phyloP scores from a whole-genome alignment of 2,329 filamentous ascomycete species.

The Epichloe bromicola region DNA sequence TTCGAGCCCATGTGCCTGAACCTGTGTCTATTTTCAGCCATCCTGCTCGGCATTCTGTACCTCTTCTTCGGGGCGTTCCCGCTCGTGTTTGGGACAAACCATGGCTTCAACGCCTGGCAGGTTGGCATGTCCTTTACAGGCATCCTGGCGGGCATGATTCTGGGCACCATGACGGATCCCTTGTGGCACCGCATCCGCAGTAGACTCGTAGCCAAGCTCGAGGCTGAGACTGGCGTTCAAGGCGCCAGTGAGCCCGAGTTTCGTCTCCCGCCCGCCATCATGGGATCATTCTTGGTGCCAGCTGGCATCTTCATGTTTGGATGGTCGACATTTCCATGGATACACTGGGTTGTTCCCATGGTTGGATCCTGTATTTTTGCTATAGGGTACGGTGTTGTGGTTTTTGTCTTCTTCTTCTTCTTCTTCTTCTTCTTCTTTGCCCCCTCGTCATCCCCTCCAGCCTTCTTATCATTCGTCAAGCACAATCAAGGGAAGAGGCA shows the following conservation, averaged over 20 bases:
- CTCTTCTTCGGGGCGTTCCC: conserved; percentile 85
- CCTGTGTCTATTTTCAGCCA: conserved; percentile 69
- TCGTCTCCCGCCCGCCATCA: conserved; percentile 62
- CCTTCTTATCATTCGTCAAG: background rate
- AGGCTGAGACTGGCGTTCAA: conserved; percentile 34
- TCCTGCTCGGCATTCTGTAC: conserved; percentile 79
- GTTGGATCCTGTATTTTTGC: conserved; percentile 62
- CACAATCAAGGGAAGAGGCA: background rate
- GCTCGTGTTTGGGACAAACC: conserved; percentile 60
- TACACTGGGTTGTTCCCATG: conserved; percentile 68
- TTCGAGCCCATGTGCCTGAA: conserved; percentile 78
- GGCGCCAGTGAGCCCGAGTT: conserved; percentile 72
- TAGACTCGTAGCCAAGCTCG: conserved; percentile 41
- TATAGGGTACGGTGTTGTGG: conserved; percentile 44
- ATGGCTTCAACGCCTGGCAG: conserved; percentile 69
- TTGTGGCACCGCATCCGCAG: conserved; percentile 51
- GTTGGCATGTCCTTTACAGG: conserved; percentile 67
- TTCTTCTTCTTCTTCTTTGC: background rate
- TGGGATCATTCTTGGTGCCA: conserved; percentile 66
- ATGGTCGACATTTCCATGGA: conserved; percentile 63
- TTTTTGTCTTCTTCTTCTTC: background rate
- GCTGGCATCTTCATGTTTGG: conserved; percentile 79
- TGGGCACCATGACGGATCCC: conserved; percentile 48
- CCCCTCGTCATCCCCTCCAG: background rate
- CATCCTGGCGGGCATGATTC: conserved; percentile 53